Evolutionary conservation across 1,284 basidiomycete genomes (phyloP).

Genomic region (Ceratobasidium sp.): DNA sequence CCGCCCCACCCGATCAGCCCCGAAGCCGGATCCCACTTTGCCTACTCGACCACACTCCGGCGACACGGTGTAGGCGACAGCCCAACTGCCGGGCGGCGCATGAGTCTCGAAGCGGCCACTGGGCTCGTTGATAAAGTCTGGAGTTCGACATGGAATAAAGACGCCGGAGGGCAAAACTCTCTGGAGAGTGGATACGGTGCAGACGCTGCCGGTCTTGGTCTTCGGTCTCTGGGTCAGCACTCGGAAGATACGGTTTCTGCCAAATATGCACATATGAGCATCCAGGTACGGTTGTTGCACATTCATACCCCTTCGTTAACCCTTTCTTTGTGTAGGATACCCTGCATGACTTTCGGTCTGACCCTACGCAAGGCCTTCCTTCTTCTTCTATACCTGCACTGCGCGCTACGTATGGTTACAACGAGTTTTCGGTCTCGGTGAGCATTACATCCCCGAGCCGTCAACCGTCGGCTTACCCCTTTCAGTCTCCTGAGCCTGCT

Average conservation of each 20-base stretch:
- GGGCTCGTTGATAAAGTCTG: constrained; percentile 38
- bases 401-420: constrained; percentile 79
- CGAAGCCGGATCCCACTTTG: constrained; percentile 74
- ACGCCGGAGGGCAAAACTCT: background rate
- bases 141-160: constrained; percentile 10
- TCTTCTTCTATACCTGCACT: constrained; percentile 71
- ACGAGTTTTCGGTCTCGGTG: constrained; percentile 86
- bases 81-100: constrained; percentile 45
- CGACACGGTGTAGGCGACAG: constrained; percentile 58
- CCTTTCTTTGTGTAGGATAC: constrained; percentile 66
- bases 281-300: constrained; percentile 59
- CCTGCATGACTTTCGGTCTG: constrained; percentile 69
- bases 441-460: background rate
- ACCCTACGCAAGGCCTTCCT: constrained; percentile 67
- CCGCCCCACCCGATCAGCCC: constrained; percentile 63
- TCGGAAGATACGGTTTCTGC: constrained; percentile 60
- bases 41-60: constrained; percentile 80
- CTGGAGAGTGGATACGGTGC: constrained; percentile 40
- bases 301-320: background rate
- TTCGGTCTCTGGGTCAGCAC: constrained; percentile 3
- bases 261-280: constrained; percentile 58
- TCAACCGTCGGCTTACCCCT: background rate
- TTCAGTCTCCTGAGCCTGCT: constrained; percentile 73
- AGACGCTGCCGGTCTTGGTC: constrained; percentile 42
- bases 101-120: constrained; percentile 18